Percentiles rank a stretch among this genome's conserved stretches.
These are phyloP conservation scores for Nymphaea thermarum DNA, from an alignment of 164 flowering plant genomes.

Conservation along the genomic window DNA sequence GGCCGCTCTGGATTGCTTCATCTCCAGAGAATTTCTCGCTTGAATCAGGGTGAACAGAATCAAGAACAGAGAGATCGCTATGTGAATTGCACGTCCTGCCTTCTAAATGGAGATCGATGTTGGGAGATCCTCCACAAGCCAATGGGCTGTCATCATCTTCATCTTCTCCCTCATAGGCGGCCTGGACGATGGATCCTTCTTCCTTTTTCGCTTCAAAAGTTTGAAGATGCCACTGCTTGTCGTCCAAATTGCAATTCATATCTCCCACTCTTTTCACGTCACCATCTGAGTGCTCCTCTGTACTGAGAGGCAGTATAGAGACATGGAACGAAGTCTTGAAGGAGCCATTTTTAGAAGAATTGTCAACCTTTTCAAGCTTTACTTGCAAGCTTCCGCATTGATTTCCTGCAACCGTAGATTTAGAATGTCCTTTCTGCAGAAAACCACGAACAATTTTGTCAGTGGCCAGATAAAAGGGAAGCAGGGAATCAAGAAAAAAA, in stretches of 20 bases:
- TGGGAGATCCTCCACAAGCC: constrained; percentile 44
- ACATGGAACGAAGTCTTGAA: constrained; percentile 25
- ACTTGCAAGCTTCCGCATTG: neutral
- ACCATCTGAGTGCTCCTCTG: neutral
- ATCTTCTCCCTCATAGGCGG: constrained; percentile 78
- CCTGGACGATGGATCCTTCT: constrained; percentile 20
- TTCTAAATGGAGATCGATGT: constrained; percentile 25
- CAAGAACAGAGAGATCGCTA: constrained; percentile 3
- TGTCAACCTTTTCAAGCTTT: constrained; percentile 1
- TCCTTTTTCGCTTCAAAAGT: constrained; percentile 32
- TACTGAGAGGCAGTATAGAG: constrained; percentile 14
- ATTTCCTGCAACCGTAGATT: neutral
- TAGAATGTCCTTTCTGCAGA: neutral
- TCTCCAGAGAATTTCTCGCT: constrained; percentile 16
- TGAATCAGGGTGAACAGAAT: constrained; percentile 5
- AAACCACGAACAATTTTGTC: neutral
- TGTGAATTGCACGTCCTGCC: constrained; percentile 5
- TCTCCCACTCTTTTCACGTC: neutral
- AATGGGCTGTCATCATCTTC: constrained; percentile 50
- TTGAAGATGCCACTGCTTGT: constrained; percentile 18
- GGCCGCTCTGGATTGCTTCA: constrained; percentile 44
- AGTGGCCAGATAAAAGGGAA: neutral
- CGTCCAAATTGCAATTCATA: neutral
- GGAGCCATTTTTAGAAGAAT: constrained; percentile 13
- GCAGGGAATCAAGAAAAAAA: neutral